A percentile compares a stretch with the other conserved stretches of the same genome.
phyloP scores from a whole-genome alignment of 352 stramenopile genomes.

The Globisporangium yorkense region DNA sequence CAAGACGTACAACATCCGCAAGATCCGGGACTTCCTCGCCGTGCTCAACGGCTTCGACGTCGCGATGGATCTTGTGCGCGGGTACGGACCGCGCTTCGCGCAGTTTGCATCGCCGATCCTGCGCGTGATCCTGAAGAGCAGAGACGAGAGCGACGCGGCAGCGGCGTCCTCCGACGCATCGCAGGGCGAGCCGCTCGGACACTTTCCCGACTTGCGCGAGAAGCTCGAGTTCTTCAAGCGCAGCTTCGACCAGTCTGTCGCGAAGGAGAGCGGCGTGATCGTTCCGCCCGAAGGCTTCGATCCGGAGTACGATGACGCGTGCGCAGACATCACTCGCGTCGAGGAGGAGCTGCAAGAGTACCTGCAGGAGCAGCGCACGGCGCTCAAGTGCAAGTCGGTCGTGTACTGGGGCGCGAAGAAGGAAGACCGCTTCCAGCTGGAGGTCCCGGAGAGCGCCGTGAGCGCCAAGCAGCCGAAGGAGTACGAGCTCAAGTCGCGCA shows the following conservation, averaged over 20 bases:
- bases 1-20: constrained; percentile 95
- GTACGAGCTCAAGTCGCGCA: constrained; percentile 92
- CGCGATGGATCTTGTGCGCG: constrained; percentile 74
- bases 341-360: constrained; percentile 91
- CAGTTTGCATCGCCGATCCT: constrained; percentile 55
- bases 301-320: constrained; percentile 91
- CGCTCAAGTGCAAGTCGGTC: constrained; percentile 78
- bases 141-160: not conserved
- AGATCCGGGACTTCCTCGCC: constrained; percentile 92
- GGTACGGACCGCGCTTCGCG: constrained; percentile 71
- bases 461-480: constrained; percentile 90
- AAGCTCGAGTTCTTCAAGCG: constrained; percentile 94
- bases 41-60: constrained; percentile 88
- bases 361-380: constrained; percentile 64
- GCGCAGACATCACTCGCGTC: constrained; percentile 82
- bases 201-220: constrained; percentile 89
- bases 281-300: constrained; percentile 93
- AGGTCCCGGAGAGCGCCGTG: constrained; percentile 82
- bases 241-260: constrained; percentile 94
- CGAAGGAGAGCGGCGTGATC: constrained; percentile 90
- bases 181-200: constrained; percentile 20
- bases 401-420: constrained; percentile 95
- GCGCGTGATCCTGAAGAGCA: constrained; percentile 43
- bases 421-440: constrained; percentile 90
- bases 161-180: too few relatives aligned